These are phyloP conservation scores for Hortiboletus campestris DNA, from an alignment of 768 basidiomycete species.

Conservation along the genomic window DNA sequence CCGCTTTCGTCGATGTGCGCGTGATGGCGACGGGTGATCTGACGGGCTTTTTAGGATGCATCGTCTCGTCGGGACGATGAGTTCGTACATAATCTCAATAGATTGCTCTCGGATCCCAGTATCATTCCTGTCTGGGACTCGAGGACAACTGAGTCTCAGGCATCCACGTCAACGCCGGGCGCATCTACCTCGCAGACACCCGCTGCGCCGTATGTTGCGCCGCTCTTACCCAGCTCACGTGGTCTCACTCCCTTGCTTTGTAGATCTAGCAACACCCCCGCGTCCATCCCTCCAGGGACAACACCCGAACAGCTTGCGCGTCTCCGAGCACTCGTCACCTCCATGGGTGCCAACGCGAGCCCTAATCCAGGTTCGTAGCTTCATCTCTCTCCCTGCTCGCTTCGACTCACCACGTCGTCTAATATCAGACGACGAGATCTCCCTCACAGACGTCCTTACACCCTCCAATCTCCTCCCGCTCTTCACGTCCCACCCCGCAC, in stretches of 20 bases:
- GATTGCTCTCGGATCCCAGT: slow-evolving; percentile 64
- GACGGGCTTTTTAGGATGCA: slow-evolving; percentile 49
- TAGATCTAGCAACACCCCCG: slow-evolving; percentile 11
- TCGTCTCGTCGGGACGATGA: slow-evolving; percentile 66
- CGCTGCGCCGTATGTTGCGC: slow-evolving; percentile 22
- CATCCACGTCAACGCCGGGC: slow-evolving; percentile 44
- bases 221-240: background rate
- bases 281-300: slow-evolving; percentile 12
- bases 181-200: slow-evolving; percentile 35
- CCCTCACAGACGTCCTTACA: slow-evolving; percentile 75
- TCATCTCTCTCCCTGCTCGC: background rate
- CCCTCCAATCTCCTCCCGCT: slow-evolving; percentile 70
- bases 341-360: slow-evolving; percentile 38
- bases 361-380: slow-evolving; percentile 14
- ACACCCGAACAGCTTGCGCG: slow-evolving; percentile 69
- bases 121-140: slow-evolving; percentile 58
- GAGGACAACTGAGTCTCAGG: slow-evolving; percentile 38
- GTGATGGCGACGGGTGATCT: background rate
- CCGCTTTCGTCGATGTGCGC: background rate
- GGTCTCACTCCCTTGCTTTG: background rate
- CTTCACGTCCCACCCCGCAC: slow-evolving; percentile 64
- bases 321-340: slow-evolving; percentile 52
- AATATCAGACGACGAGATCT: slow-evolving; percentile 43
- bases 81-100: slow-evolving; percentile 70
- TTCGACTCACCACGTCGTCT: slow-evolving; percentile 1